These are phyloP conservation scores for Metroxylon sagu DNA, from an alignment of 176 grass and related monocot species.

Conservation along the genomic window DNA sequence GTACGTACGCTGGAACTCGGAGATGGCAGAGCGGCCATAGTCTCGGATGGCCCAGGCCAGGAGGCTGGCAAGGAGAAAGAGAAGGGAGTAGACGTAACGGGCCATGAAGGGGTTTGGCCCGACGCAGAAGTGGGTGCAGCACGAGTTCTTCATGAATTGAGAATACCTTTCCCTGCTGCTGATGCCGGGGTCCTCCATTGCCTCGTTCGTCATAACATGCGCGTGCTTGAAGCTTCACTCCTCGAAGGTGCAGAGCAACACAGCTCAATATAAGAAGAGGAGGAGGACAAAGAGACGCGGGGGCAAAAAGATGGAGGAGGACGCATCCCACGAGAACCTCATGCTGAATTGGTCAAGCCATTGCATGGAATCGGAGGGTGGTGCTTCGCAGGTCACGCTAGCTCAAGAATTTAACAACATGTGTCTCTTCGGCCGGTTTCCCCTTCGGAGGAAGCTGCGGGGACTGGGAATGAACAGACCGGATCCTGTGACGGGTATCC, in stretches of 20 bases:
- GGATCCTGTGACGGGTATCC: too few relatives aligned
- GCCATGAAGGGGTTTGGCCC: slow-evolving; percentile 76
- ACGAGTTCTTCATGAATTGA: slow-evolving; percentile 45
- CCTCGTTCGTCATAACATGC: slow-evolving; percentile 15
- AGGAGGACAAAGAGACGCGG: too few relatives aligned
- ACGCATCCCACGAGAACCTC: too few relatives aligned
- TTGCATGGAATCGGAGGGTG: too few relatives aligned
- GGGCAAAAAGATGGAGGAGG: too few relatives aligned
- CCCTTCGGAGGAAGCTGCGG: too few relatives aligned
- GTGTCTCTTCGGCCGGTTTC: too few relatives aligned
- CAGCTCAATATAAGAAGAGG: neutral
- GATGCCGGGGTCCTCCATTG: slow-evolving; percentile 17
- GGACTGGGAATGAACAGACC: too few relatives aligned
- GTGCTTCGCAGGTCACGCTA: too few relatives aligned
- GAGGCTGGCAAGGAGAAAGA: slow-evolving; percentile 78
- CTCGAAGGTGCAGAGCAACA: neutral
- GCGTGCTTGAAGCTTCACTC: too few relatives aligned
- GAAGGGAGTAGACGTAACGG: slow-evolving; percentile 69
- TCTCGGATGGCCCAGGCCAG: slow-evolving; percentile 90
- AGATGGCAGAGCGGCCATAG: slow-evolving; percentile 54
- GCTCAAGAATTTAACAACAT: too few relatives aligned
- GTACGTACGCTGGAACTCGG: slow-evolving; percentile 50
- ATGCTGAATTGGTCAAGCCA: too few relatives aligned
- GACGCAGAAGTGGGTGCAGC: slow-evolving; percentile 34
- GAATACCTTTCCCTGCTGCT: slow-evolving; percentile 23